A percentile compares a stretch with the other conserved stretches of the same genome.
phyloP scores from a whole-genome alignment of 129 eudicot genomes.

The Flaveria linearis region DNA sequence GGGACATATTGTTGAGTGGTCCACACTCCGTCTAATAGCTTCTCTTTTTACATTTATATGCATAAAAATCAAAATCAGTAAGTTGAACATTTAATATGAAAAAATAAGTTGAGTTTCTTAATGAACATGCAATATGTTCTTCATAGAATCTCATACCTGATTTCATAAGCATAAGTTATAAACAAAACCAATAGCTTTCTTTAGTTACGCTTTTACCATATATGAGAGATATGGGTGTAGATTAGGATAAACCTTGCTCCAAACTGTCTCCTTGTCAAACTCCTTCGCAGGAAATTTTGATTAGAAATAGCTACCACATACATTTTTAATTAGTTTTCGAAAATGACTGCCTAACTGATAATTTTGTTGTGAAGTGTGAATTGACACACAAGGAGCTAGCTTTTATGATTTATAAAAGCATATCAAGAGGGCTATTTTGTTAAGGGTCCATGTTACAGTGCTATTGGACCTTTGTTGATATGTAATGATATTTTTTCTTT shows the following conservation, averaged over 20 bases:
- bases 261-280: slow-evolving; percentile 12
- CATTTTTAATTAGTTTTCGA: not conserved
- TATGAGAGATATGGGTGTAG: slow-evolving; percentile 13
- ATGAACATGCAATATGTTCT: slow-evolving; percentile 21
- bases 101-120: not conserved
- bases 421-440: not conserved
- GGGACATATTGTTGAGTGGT: not conserved
- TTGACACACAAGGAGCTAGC: not conserved
- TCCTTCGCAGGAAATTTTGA: not conserved
- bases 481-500: not conserved
- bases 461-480: slow-evolving; percentile 19
- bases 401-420: not conserved
- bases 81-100: slow-evolving; percentile 3
- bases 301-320: not conserved
- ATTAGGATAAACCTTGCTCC: not conserved
- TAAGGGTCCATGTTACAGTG: not conserved
- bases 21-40: not conserved
- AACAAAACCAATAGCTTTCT: slow-evolving; percentile 5
- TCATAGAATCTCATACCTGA: slow-evolving; percentile 7
- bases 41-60: not conserved
- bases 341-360: slow-evolving; percentile 5
- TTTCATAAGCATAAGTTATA: not conserved
- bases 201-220: not conserved
- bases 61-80: not conserved
- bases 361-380: not conserved